phyloP scores from a whole-genome alignment of 2,329 filamentous ascomycete genomes.

The Fusarium brevicatenulatum region DNA sequence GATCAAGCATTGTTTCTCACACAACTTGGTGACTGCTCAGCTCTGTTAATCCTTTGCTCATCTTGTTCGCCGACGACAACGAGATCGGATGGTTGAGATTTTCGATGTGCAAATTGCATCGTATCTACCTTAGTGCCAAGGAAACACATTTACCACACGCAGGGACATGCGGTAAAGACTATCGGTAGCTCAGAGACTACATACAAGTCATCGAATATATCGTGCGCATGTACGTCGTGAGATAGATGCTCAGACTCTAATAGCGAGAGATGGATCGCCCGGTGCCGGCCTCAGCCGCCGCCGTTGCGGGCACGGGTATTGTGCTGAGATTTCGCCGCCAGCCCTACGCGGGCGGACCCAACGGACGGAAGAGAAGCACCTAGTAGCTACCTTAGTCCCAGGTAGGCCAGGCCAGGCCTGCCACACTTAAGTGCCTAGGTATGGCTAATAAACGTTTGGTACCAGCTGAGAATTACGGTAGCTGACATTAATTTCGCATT shows the following conservation, averaged over 20 bases:
- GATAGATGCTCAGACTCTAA: constrained; percentile 13
- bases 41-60: not conserved
- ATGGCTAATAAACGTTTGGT: not conserved
- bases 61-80: not conserved
- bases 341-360: constrained; percentile 26
- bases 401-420: not conserved
- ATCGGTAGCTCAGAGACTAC: not conserved
- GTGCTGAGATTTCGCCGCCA: constrained; percentile 12
- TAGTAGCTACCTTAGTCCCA: not conserved
- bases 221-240: not conserved
- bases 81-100: not conserved
- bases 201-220: not conserved
- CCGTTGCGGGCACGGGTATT: constrained; percentile 20
- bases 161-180: not conserved
- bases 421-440: not conserved
- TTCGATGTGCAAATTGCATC: not conserved
- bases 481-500: constrained; percentile 2
- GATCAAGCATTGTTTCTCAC: not conserved
- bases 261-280: constrained; percentile 21
- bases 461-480: not conserved
- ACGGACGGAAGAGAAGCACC: not conserved
- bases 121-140: not conserved
- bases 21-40: not conserved
- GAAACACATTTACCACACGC: not conserved
- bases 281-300: constrained; percentile 27